Evolutionary conservation across 2,329 filamentous ascomycete species (phyloP).

Genomic region (Hypoxylon sp.): DNA sequence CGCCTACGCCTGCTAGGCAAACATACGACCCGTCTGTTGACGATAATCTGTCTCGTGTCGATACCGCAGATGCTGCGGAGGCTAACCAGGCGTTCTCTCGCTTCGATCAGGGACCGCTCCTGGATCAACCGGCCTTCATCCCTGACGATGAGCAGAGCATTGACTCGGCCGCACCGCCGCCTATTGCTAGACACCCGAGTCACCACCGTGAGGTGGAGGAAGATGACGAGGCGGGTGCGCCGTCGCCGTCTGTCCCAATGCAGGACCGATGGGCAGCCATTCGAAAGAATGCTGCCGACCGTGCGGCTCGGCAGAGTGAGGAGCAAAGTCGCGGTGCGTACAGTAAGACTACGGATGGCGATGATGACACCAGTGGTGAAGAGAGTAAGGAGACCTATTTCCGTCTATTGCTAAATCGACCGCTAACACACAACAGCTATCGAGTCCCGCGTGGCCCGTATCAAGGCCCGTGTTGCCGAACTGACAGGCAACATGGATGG

Average conservation of each 20-base stretch:
- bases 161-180: slow-evolving; percentile 63
- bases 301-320: slow-evolving; percentile 75
- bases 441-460: slow-evolving; percentile 94
- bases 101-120: slow-evolving; percentile 90
- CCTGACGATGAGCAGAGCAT: slow-evolving; percentile 66
- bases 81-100: slow-evolving; percentile 70
- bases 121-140: slow-evolving; percentile 86
- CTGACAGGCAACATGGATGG: slow-evolving; percentile 86
- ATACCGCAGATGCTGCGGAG: slow-evolving; percentile 68
- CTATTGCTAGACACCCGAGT: slow-evolving; percentile 60
- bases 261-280: slow-evolving; percentile 96
- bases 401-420: neutral
- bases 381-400: slow-evolving; percentile 60
- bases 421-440: slow-evolving; percentile 73
- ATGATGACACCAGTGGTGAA: slow-evolving; percentile 94
- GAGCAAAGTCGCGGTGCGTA: slow-evolving; percentile 70
- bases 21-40: slow-evolving; percentile 60
- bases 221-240: slow-evolving; percentile 48
- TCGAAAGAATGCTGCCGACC: slow-evolving; percentile 89
- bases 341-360: slow-evolving; percentile 70
- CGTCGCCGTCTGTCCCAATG: slow-evolving; percentile 54
- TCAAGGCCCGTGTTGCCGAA: slow-evolving; percentile 96
- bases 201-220: slow-evolving; percentile 35
- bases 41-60: slow-evolving; percentile 68
- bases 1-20: slow-evolving; percentile 47